Evolutionary conservation across 2,329 filamentous ascomycete species (phyloP), one percentile per base, ranked within the genome.

Genomic region (Colletotrichum orbiculare): DNA sequence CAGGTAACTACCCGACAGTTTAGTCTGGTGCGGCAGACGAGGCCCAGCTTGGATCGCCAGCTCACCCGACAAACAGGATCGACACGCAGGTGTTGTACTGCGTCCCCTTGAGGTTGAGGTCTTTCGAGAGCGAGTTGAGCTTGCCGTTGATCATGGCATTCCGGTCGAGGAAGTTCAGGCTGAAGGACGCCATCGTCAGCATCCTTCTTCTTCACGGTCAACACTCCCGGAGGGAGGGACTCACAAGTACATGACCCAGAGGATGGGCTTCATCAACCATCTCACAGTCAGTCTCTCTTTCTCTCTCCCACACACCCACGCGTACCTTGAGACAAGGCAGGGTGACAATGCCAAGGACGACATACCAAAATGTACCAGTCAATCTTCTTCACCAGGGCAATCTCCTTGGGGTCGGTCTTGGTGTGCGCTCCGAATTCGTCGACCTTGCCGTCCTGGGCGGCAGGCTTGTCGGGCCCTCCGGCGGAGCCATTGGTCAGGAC

Each of bases 351-450:
- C 25, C 25, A 34, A 11, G 4, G 3, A 8, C 13, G 13, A 37
- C 53, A 1, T 50, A 72, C 71, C 68, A 78, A 73, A 39, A 77
- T 75, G 66, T 72, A 76, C 25, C 69, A 54, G 66, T 78, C 76
- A 3, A 78, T 69, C 67, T 74, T 77, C 57, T 71, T 72, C 17
- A 78, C 76, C 3, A 77, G 68, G 9, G 72, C 73, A 62, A 77
- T 78, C 56, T 78, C 75, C 38, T 69, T 74, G 3, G 77, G 76
- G 54, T 79, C 77, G 3, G 76, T 78, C 70, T 80, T 79, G 63
- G 74, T 73, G 54, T 73, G 71, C 3, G 77, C 76, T 25, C 77
- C 77, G 13, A 76, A 78, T 68, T 79, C 77, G 65, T 79, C 77
- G 37, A 55, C 25, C 10, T 55, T 55, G 50, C 46, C 47, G 43